phyloP scores from a whole-genome alignment of 768 basidiomycete genomes.

The Crucibulum laeve region DNA sequence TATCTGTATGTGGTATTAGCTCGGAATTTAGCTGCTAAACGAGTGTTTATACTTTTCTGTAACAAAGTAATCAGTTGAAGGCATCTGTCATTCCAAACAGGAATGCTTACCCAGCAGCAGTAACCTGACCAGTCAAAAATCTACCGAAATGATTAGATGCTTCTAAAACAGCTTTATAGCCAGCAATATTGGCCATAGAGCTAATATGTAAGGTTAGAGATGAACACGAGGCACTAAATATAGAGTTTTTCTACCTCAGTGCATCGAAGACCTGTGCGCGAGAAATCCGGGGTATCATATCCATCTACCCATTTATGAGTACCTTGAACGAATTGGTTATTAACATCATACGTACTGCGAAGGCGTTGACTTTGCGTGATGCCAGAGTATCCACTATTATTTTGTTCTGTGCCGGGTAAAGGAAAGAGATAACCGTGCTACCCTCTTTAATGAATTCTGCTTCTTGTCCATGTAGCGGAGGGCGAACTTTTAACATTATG shows the following conservation, averaged over 20 bases:
- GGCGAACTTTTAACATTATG: slow-evolving; percentile 83
- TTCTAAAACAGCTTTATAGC: slow-evolving; percentile 89
- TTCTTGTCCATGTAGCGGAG: slow-evolving; percentile 65
- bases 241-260: slow-evolving; percentile 51
- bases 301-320: slow-evolving; percentile 47
- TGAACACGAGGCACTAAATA: slow-evolving; percentile 1
- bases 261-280: slow-evolving; percentile 90
- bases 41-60: too few relatives aligned
- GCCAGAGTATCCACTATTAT: slow-evolving; percentile 65
- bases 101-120: slow-evolving; percentile 73
- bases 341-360: slow-evolving; percentile 42
- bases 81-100: not conserved
- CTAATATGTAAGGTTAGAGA: slow-evolving; percentile 29
- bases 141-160: slow-evolving; percentile 88
- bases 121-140: slow-evolving; percentile 88
- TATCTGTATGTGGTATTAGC: slow-evolving; percentile 58
- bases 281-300: slow-evolving; percentile 88
- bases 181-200: slow-evolving; percentile 94
- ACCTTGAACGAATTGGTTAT: not conserved
- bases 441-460: slow-evolving; percentile 60
- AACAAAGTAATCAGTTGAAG: not conserved
- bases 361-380: slow-evolving; percentile 62
- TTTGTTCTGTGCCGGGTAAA: slow-evolving; percentile 83
- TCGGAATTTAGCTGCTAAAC: too few relatives aligned
- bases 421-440: slow-evolving; percentile 77